Base-by-base conservation (phyloP, 169 alveolate species). In the Theileria luwenshuni region DNA sequence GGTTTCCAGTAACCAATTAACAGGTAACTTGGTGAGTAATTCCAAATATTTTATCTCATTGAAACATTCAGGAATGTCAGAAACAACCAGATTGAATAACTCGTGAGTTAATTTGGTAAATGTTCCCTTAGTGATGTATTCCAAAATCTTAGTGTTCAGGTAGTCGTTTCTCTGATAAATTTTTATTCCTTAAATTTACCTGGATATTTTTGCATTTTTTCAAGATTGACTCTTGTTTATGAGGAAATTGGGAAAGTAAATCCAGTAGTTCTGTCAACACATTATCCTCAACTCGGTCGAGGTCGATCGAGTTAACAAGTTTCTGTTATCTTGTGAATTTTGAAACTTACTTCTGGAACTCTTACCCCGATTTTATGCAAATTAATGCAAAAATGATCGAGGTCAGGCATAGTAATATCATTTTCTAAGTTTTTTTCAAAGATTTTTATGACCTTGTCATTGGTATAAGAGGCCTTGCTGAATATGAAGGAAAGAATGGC, bases 401-500 rank as follows among this genome's bases (percentile, higher is more conserved):
- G 10, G 3, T 28, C 42, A 21, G 48, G 33, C 3, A 64, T 49
- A 12, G 3, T 73, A 62, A 23, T 45, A 19, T 23, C 60, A 47
- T 38, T 13, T 15, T 13, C 28, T 17, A 77, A 27, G 30, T 69
- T 64, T 5, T 49, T 56, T 49, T 71, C 65, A 38, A 79, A 79
- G 5, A 79, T 56, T 19, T 33, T 3, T 8, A 23, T n/a, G 19
- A 79, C 87, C n/a, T 63, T 60, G 19, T 49, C 42, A 15, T 74
- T 65, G 12, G 42, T 27, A 19, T 70, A 79, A 2, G 62, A 54
- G 6, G 64, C 51, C 28, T 72, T 47, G 1, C 76, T 30, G 51
- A 61, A 79, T 2, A 54, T 75, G 52, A 79, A 79, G 7, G 87
- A 79, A 23, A 79, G 21, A 25, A 79, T 79, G 2, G 74, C 87